Conservation (phyloP, 2,329 filamentous ascomycete genomes). For the Huntiella bhutanensis region DNA sequence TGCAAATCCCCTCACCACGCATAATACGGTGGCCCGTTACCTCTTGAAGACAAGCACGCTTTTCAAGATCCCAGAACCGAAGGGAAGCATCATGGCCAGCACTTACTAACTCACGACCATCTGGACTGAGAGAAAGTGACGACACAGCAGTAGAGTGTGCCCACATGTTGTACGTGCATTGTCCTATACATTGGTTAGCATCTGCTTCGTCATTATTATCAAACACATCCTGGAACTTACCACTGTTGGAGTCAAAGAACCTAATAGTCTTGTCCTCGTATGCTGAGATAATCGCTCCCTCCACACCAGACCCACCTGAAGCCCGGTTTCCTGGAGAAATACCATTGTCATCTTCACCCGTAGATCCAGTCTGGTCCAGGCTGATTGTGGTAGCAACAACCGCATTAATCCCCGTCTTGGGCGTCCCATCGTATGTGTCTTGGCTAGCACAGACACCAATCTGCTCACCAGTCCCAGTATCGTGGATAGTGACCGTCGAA, state of each 20-base stretch:
- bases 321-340: slow-evolving; percentile 59
- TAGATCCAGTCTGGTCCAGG: slow-evolving; percentile 48
- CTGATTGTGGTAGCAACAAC: slow-evolving; percentile 75
- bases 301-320: slow-evolving; percentile 57
- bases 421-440: slow-evolving; percentile 80
- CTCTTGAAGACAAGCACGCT: slow-evolving; percentile 85
- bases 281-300: slow-evolving; percentile 87
- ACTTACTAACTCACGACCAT: slow-evolving; percentile 84
- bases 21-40: slow-evolving; percentile 85
- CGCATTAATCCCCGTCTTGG: slow-evolving; percentile 65
- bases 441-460: slow-evolving; percentile 81
- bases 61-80: slow-evolving; percentile 94
- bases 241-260: slow-evolving; percentile 97
- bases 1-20: slow-evolving; percentile 88
- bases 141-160: slow-evolving; percentile 90
- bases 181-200: slow-evolving; percentile 37
- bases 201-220: not conserved
- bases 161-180: slow-evolving; percentile 98
- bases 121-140: slow-evolving; percentile 74
- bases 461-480: slow-evolving; percentile 80
- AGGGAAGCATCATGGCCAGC: slow-evolving; percentile 90
- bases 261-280: slow-evolving; percentile 92
- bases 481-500: slow-evolving; percentile 76
- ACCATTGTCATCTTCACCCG: slow-evolving; percentile 51
- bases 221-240: slow-evolving; percentile 37